Evolutionary conservation across 768 basidiomycete species (phyloP).

Genomic region (Phylloporus arenicola): DNA sequence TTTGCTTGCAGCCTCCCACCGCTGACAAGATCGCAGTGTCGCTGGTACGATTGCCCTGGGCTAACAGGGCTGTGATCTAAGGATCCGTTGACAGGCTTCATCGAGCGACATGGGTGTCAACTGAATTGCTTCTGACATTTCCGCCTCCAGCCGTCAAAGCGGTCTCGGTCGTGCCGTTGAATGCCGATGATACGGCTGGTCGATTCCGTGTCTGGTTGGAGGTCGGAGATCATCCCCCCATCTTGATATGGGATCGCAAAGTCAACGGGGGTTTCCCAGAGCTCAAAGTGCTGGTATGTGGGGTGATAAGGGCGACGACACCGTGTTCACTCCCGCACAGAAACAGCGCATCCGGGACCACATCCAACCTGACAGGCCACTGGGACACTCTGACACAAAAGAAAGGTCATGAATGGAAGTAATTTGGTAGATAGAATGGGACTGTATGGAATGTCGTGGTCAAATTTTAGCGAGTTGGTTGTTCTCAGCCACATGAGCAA

Average conservation of each 20-base stretch:
- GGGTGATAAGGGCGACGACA: neutral
- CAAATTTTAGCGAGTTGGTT: neutral
- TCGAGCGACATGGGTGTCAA: constrained; percentile 89
- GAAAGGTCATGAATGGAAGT: constrained; percentile 27
- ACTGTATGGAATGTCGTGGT: neutral
- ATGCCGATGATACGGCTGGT: constrained; percentile 78
- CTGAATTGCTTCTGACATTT: constrained; percentile 88
- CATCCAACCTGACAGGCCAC: constrained; percentile 71
- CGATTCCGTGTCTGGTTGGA: constrained; percentile 88
- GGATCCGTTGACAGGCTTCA: constrained; percentile 59
- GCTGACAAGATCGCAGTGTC: constrained; percentile 48
- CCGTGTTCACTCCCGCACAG: constrained; percentile 34
- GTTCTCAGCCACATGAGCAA: constrained; percentile 18
- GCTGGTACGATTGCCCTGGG: constrained; percentile 52
- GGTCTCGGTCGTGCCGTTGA: constrained; percentile 70
- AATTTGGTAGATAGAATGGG: neutral
- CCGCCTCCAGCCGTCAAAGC: constrained; percentile 66
- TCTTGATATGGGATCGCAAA: constrained; percentile 85
- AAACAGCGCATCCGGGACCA: constrained; percentile 86
- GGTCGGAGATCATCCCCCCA: constrained; percentile 29
- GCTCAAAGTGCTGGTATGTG: constrained; percentile 70
- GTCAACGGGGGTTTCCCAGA: constrained; percentile 90
- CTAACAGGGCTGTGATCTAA: neutral
- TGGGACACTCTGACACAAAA: constrained; percentile 81
- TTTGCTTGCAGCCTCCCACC: neutral